A percentile compares a stretch with the other conserved stretches of the same genome.
phyloP scores from a whole-genome alignment of 2,329 filamentous ascomycete species.

The Monosporascus sp. region DNA sequence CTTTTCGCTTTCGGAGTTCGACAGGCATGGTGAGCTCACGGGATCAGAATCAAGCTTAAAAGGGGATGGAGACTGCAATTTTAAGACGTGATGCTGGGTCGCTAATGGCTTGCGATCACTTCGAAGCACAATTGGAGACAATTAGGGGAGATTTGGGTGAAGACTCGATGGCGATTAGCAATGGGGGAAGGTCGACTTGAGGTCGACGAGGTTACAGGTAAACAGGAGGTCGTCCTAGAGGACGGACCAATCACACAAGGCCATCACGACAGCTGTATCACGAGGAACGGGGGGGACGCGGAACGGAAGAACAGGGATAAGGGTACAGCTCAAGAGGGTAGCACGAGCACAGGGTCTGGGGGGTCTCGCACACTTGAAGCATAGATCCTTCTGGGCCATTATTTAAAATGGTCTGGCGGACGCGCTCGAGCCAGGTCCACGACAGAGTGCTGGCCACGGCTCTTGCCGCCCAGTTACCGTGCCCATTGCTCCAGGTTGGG shows the following conservation, averaged over 20 bases:
- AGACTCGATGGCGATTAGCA: conserved; percentile 12
- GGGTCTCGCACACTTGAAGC: too few species aligned
- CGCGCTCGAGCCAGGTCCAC: neutral
- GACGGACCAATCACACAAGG: conserved; percentile 15
- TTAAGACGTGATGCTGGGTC: conserved; percentile 6
- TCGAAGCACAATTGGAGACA: conserved; percentile 3
- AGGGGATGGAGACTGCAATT: conserved; percentile 2
- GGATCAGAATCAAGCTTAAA: conserved; percentile 4
- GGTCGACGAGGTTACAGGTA: conserved; percentile 22
- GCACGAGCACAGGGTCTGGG: neutral
- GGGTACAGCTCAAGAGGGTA: neutral
- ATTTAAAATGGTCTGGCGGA: neutral
- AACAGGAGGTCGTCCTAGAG: conserved; percentile 24
- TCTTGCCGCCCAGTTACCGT: neutral
- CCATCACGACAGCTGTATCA: conserved; percentile 18
- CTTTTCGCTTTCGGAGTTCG: conserved; percentile 41
- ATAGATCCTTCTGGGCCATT: neutral
- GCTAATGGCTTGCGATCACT: conserved; percentile 14
- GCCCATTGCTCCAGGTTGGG: neutral
- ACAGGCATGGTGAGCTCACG: conserved; percentile 30
- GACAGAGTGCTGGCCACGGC: too few species aligned
- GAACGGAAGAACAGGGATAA: neutral
- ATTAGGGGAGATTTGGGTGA: conserved; percentile 9
- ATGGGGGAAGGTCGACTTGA: conserved; percentile 16
- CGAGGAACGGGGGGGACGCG: conserved; percentile 5